A percentile compares a stretch with the other conserved stretches of the same genome.
phyloP scores from a whole-genome alignment of 176 grass and related monocot genomes.

The Hyparrhenia diplandra region DNA sequence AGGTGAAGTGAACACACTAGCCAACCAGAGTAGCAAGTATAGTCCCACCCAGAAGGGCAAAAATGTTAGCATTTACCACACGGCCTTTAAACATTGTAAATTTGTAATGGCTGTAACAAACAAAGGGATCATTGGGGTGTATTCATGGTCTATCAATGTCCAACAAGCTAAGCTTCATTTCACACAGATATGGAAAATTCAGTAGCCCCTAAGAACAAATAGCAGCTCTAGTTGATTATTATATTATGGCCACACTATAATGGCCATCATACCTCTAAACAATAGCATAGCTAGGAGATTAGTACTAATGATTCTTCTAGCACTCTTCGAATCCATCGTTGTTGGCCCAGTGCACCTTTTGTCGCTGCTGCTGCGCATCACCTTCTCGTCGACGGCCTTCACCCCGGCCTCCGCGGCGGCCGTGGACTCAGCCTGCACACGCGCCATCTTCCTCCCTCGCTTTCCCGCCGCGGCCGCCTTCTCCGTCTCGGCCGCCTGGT shows the following conservation, averaged over 20 bases:
- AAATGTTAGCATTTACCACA: not conserved
- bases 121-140: not conserved
- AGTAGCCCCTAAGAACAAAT: not conserved
- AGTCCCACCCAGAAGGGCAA: not conserved
- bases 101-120: not conserved
- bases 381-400: constrained; percentile 49
- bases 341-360: constrained; percentile 36
- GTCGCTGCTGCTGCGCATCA: constrained; percentile 19
- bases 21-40: not conserved
- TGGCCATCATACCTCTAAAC: constrained; percentile 30
- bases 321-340: constrained; percentile 34
- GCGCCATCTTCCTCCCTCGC: constrained; percentile 44
- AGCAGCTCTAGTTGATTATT: not conserved
- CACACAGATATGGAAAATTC: not conserved
- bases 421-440: constrained; percentile 48
- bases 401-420: constrained; percentile 33
- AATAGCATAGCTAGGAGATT: not conserved
- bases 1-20: no score
- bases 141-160: not conserved
- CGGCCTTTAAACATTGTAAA: not conserved
- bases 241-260: constrained; percentile 42
- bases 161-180: not conserved
- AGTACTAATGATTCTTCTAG: not conserved
- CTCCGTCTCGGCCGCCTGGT: constrained; percentile 44
- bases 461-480: constrained; percentile 45